Evolutionary conservation across 192 early-diverging fungal genomes (phyloP).

Genomic region (Cladochytrium replicatum): DNA sequence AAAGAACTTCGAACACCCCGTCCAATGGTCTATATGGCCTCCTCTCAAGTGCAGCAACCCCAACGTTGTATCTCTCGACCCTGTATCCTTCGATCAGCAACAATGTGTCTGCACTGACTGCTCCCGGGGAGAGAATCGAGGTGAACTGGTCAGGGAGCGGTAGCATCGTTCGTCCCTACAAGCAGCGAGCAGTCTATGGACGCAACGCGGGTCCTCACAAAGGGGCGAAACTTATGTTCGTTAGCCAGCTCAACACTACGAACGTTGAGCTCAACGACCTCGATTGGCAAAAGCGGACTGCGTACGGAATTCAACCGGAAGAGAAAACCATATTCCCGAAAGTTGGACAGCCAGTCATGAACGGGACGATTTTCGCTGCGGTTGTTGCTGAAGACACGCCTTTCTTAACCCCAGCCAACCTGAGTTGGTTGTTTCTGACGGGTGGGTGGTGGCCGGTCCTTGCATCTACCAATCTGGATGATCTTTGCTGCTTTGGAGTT

Average conservation of each 20-base stretch:
- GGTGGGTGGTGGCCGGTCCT: constrained; percentile 21
- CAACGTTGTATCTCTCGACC: constrained; percentile 14
- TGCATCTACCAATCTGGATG: constrained; percentile 21
- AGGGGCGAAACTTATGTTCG: no score
- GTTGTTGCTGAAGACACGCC: constrained; percentile 15
- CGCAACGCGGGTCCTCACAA: constrained; percentile 11
- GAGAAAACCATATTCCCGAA: constrained; percentile 2
- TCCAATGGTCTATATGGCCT: constrained; percentile 19
- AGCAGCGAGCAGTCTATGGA: constrained; percentile 9
- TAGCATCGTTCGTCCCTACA: constrained; percentile 19
- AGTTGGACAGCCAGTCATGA: constrained; percentile 17
- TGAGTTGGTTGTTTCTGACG: constrained; percentile 13
- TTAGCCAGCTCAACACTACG: constrained; percentile 21
- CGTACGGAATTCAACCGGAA: constrained; percentile 19
- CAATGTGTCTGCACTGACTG: not conserved
- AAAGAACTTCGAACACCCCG: constrained; percentile 10
- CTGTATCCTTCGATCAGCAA: not conserved
- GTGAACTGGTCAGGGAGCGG: constrained; percentile 15
- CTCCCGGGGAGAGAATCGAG: constrained; percentile 12
- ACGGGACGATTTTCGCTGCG: constrained; percentile 22
- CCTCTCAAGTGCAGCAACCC: constrained; percentile 15
- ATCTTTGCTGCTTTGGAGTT: no score
- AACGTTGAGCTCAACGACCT: constrained; percentile 15
- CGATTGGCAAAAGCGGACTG: not conserved
- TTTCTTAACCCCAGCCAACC: constrained; percentile 18